Evolutionary conservation across 371 early-diverging fungal genomes (phyloP), one percentile per base, ranked within the genome.

Genomic region (Coemansia sp.): DNA sequence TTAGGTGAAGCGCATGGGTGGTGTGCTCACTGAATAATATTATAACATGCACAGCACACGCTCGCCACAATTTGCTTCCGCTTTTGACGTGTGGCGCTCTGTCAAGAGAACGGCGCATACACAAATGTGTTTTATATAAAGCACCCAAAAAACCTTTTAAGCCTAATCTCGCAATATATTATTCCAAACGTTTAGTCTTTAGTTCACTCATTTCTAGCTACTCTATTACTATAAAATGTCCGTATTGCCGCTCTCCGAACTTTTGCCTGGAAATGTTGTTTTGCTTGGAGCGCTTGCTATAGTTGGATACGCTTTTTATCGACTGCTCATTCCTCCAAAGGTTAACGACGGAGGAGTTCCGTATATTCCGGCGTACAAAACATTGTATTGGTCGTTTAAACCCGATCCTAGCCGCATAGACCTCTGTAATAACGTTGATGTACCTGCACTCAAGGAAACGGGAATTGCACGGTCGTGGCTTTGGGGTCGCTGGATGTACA

Each of bases 401-500:
- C 37, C 63, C 21, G 60, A 56, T 18, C 68, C 68, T 6, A 68
- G 68, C 64, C 63, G 72, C 6, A 56, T 64, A 27, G 68, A 67
- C 42, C 34, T 72, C 21, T 68, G 68, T 53, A 60, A 67, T 57
- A 63, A 52, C 2, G 64, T 72, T 2, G 68, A 72, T 27, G 14
- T 63, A 16, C 72, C 72, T 3, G 68, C 68, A 6, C 57, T 72
- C 5, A 27, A 57, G 37, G n/a, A 64, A 8, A 63, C 68, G 1
- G 72, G 72, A 5, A 42, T 72, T 2, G 72, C 64, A 10, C 68
- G 68, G 34, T 64, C 68, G 2, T 72, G 68, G 68, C 68, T 72
- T 2, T 72, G 68, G 68, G 72, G 72, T 11, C 68, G 68, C 26
- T 72, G 72, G 72, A 72, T 68, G 72, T 72, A 72, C 68, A 72